These are phyloP conservation scores for Acidomyces sp. DNA, from an alignment of 495 filamentous ascomycete species.

Conservation along the genomic window DNA sequence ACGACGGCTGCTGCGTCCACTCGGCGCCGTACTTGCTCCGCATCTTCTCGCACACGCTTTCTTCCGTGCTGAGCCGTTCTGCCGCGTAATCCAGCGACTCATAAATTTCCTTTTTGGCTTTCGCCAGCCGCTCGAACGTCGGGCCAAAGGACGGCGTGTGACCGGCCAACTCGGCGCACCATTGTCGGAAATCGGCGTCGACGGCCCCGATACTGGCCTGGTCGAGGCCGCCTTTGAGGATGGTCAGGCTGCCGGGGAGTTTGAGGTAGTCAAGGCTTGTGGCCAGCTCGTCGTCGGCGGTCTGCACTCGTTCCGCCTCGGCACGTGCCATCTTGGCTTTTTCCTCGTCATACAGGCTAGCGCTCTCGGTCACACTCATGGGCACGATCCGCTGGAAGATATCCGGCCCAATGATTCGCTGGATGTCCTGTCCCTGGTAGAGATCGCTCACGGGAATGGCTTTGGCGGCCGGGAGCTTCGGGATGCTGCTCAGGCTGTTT, in stretches of 20 bases:
- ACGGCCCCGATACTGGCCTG: slow-evolving; percentile 68
- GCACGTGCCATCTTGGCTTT: slow-evolving; percentile 92
- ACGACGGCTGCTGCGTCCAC: slow-evolving; percentile 95
- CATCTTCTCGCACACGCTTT: slow-evolving; percentile 98
- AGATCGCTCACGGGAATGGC: slow-evolving; percentile 93
- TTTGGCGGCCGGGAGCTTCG: slow-evolving; percentile 93
- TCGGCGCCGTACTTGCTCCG: slow-evolving; percentile 89
- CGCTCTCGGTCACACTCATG: slow-evolving; percentile 90
- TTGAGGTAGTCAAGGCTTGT: slow-evolving; percentile 90
- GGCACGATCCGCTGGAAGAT: slow-evolving; percentile 95
- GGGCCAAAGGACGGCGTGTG: slow-evolving; percentile 61
- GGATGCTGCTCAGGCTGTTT: slow-evolving; percentile 61
- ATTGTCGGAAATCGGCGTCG: slow-evolving; percentile 80
- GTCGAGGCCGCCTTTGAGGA: slow-evolving; percentile 85
- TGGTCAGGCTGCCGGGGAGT: slow-evolving; percentile 74
- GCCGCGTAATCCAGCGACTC: slow-evolving; percentile 60
- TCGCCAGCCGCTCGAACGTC: slow-evolving; percentile 64
- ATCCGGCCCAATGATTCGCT: slow-evolving; percentile 90
- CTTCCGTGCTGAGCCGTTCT: slow-evolving; percentile 87
- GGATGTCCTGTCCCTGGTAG: slow-evolving; percentile 93
- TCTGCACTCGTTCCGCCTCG: slow-evolving; percentile 82
- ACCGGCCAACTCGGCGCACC: slow-evolving; percentile 82
- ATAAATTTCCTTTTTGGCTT: slow-evolving; percentile 61
- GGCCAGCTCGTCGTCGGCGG: slow-evolving; percentile 87
- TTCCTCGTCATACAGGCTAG: slow-evolving; percentile 94